Conservation (phyloP, 768 basidiomycete genomes). For the Russula dissimulans region DNA sequence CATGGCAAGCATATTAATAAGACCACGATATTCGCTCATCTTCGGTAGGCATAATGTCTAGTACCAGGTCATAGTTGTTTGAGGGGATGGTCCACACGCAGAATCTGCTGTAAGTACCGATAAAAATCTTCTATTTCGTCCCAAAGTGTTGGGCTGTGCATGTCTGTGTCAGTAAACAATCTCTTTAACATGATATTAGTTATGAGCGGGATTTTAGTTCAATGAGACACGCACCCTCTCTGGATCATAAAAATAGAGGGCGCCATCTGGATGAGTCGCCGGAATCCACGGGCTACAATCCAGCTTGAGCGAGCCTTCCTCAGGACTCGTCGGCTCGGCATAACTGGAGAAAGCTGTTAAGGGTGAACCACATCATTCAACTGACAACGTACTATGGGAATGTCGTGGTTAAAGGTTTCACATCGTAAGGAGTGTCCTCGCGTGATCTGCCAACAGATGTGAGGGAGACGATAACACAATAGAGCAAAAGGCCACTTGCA, state of each 20-base stretch:
- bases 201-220: neutral
- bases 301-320: neutral
- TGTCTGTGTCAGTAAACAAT: slow-evolving; percentile 45
- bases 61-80: slow-evolving; percentile 15
- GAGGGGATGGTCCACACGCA: slow-evolving; percentile 20
- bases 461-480: neutral
- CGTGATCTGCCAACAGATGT: neutral
- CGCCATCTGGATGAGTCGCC: slow-evolving; percentile 51
- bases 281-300: slow-evolving; percentile 13
- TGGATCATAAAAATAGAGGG: slow-evolving; percentile 45
- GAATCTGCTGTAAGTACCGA: neutral
- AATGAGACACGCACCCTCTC: slow-evolving; percentile 29
- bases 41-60: slow-evolving; percentile 22
- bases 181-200: slow-evolving; percentile 27
- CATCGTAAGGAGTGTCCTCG: neutral
- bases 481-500: neutral
- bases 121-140: slow-evolving; percentile 28
- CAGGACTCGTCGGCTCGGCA: neutral
- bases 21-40: slow-evolving; percentile 27
- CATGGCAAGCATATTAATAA: slow-evolving; percentile 48
- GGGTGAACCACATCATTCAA: neutral
- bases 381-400: neutral
- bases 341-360: neutral
- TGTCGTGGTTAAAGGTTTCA: neutral
- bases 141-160: slow-evolving; percentile 31